These are phyloP conservation scores for Austroboletus festivus DNA, from an alignment of 768 basidiomycete species.

Conservation along the genomic window DNA sequence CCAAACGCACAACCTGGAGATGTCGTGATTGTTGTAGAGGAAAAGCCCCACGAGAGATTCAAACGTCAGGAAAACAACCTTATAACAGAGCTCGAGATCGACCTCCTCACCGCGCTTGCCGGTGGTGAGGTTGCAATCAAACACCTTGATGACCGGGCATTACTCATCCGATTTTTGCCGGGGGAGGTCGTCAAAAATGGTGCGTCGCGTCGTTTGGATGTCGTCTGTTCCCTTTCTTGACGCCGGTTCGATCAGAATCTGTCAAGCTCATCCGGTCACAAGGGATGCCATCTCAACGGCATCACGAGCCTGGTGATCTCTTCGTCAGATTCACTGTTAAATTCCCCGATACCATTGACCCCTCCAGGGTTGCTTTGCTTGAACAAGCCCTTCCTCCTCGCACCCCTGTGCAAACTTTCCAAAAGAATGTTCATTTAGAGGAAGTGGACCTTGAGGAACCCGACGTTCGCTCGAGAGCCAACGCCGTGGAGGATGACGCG, in stretches of 20 bases:
- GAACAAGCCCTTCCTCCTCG: slow-evolving; percentile 87
- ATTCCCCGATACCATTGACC: slow-evolving; percentile 83
- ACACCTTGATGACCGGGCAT: slow-evolving; percentile 90
- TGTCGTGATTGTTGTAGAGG: slow-evolving; percentile 90
- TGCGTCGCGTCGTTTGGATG: slow-evolving; percentile 37
- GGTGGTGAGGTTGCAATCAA: slow-evolving; percentile 88
- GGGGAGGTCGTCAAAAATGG: slow-evolving; percentile 94
- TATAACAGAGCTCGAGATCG: slow-evolving; percentile 82
- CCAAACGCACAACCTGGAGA: slow-evolving; percentile 90
- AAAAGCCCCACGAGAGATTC: slow-evolving; percentile 88
- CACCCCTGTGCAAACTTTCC: slow-evolving; percentile 58
- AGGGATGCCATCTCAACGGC: slow-evolving; percentile 98
- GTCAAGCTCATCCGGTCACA: slow-evolving; percentile 90
- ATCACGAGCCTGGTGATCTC: slow-evolving; percentile 95
- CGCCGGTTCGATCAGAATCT: slow-evolving; percentile 50
- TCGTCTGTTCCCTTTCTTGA: neutral
- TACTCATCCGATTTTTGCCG: slow-evolving; percentile 79
- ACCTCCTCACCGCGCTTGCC: slow-evolving; percentile 88
- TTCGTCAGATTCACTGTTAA: slow-evolving; percentile 81
- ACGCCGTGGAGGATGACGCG: slow-evolving; percentile 59
- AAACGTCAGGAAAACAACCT: slow-evolving; percentile 87
- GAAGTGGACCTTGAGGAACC: slow-evolving; percentile 82
- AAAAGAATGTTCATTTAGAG: slow-evolving; percentile 69
- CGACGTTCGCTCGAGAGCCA: slow-evolving; percentile 52
- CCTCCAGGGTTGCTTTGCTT: slow-evolving; percentile 62